Evolutionary conservation across 176 grass and related monocot genomes (phyloP), one percentile per base, ranked within the genome.

Genomic region (Avena sativa): DNA sequence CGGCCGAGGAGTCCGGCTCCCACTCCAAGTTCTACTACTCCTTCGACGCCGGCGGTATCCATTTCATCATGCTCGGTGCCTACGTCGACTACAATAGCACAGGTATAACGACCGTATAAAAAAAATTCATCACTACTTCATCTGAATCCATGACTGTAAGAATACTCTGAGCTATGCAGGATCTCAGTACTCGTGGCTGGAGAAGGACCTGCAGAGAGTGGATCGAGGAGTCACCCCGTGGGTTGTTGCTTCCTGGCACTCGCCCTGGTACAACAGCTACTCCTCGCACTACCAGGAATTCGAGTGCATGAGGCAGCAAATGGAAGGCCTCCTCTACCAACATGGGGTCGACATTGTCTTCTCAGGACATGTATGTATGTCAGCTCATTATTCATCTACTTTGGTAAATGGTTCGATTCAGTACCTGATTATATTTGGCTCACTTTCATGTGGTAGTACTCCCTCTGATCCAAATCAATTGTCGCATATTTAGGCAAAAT

Each of bases 201-300:
- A 89, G 53, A 88, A 76, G 82, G 96, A 98, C 85, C 81, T 98
- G 79, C 76, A 36, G 51, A 84, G 21, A 9, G 75, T 95, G 51
- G 80, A 98, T 80, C 92, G 96, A 26, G 14, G 60, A 88, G 58
- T 88, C 61, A 98, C 96, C 12, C 96, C 93, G 15, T 98, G 96
- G 96, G 8, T 96, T 12, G 78, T 98, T 10, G 92, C 93, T 75
- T 77, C 90, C 56, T 98, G 93, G 96, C 96, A 98, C 48, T 10
- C 96, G 12, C 96, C 96, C 32, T 98, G 96, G 96, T 98, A 98
- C 69, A 98, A 95, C 76, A 98, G 92, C 83, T 98, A 98, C 78
- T 86, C 90, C 19, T 94, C 96, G 12, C 92, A 98, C 90, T 98
- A 96, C 78, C 93, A 96, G 71, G 93, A 95, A 65, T 95, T 92